Conservation (phyloP, 2,329 filamentous ascomycete species). For the Gremmenia infestans region DNA sequence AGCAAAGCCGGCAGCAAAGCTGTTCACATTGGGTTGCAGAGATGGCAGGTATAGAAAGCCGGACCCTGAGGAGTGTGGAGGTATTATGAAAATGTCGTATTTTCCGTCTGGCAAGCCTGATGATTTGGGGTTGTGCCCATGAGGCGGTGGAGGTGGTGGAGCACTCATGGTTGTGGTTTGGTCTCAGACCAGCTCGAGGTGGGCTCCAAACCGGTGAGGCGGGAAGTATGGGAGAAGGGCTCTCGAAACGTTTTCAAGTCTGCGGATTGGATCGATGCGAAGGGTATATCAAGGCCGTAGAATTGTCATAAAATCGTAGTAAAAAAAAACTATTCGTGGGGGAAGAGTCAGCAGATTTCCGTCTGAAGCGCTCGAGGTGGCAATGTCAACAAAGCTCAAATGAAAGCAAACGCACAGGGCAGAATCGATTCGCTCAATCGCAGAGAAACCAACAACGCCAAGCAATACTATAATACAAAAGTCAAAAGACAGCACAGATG, state of each 20-base stretch:
- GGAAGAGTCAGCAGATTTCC: constrained; percentile 4
- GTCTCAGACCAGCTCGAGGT: constrained; percentile 6
- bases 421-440: background rate
- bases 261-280: background rate
- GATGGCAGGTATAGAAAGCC: constrained; percentile 96
- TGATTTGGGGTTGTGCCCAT: constrained; percentile 71
- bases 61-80: constrained; percentile 80
- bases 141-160: constrained; percentile 76
- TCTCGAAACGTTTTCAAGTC: background rate
- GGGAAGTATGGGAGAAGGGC: background rate
- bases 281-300: constrained; percentile 21
- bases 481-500: background rate
- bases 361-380: background rate
- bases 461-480: background rate
- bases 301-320: constrained; percentile 22
- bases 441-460: background rate
- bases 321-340: constrained; percentile 11
- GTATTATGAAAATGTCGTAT: constrained; percentile 97
- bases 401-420: constrained; percentile 4
- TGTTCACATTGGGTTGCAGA: constrained; percentile 78
- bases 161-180: constrained; percentile 32
- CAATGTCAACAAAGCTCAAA: constrained; percentile 11
- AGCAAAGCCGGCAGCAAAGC: constrained; percentile 82
- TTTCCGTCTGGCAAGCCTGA: constrained; percentile 76
- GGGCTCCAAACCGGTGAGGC: background rate